Conservation (phyloP, 2,329 filamentous ascomycete genomes). For the Paraphoma chrysanthemicola region DNA sequence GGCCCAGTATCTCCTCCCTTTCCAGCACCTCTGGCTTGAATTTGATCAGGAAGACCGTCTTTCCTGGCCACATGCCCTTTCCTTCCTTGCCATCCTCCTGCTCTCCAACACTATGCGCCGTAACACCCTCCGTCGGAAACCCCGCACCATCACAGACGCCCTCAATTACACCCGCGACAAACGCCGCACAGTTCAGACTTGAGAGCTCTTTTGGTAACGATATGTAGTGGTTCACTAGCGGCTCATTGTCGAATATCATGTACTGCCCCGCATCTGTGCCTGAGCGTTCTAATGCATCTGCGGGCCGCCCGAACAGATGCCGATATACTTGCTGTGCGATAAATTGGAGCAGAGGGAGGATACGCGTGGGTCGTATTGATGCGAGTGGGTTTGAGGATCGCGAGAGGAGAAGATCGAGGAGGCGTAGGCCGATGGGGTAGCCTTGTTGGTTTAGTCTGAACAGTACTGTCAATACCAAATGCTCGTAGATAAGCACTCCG, state of each 20-base stretch:
- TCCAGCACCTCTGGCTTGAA: slow-evolving; percentile 92
- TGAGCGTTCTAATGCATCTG: slow-evolving; percentile 91
- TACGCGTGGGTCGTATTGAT: slow-evolving; percentile 76
- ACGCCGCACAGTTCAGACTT: slow-evolving; percentile 95
- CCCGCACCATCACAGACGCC: slow-evolving; percentile 93
- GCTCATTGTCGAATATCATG: slow-evolving; percentile 99
- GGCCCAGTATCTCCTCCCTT: slow-evolving; percentile 81
- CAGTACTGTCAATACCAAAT: not conserved
- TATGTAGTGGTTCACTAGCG: slow-evolving; percentile 92
- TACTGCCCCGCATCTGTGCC: slow-evolving; percentile 90
- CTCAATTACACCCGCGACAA: slow-evolving; percentile 93
- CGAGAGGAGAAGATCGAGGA: slow-evolving; percentile 92
- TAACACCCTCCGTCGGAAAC: slow-evolving; percentile 82
- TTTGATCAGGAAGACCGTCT: slow-evolving; percentile 94
- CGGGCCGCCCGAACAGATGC: slow-evolving; percentile 88
- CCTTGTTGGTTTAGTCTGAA: slow-evolving; percentile 84
- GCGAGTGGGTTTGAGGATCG: slow-evolving; percentile 58
- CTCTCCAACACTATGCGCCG: slow-evolving; percentile 74
- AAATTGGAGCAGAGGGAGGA: slow-evolving; percentile 91
- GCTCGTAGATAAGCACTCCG: not conserved
- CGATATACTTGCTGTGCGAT: slow-evolving; percentile 93
- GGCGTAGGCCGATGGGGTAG: slow-evolving; percentile 90
- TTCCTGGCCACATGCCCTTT: slow-evolving; percentile 81
- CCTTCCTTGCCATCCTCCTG: slow-evolving; percentile 59
- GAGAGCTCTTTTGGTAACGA: slow-evolving; percentile 94